Percentiles rank a stretch among this genome's conserved stretches.
phyloP scores from a whole-genome alignment of 352 stramenopile species.

The Globisporangium cystogenes region DNA sequence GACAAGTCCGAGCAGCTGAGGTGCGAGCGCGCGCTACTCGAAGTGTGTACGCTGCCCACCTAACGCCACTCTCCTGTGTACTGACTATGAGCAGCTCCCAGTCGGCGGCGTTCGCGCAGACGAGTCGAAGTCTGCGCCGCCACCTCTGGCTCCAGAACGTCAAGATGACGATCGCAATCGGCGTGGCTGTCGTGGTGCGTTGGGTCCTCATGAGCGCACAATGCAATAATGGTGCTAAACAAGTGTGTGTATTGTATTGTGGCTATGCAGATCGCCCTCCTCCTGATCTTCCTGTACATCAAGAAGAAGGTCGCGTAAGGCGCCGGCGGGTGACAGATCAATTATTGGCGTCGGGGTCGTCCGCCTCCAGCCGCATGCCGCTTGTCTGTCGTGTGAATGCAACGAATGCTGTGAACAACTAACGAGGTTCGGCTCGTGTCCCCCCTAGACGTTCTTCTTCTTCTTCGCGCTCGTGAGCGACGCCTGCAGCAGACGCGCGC shows the following conservation, averaged over 20 bases:
- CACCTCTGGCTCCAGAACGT: constrained; percentile 86
- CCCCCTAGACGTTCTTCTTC: neutral
- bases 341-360: constrained; percentile 9
- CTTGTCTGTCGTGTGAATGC: neutral
- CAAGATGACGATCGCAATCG: constrained; percentile 84
- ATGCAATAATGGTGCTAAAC: neutral
- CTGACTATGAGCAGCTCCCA: constrained; percentile 39
- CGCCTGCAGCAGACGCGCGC: constrained; percentile 16
- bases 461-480: neutral
- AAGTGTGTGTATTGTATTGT: constrained; percentile 1
- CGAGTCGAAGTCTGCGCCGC: constrained; percentile 71
- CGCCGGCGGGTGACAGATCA: constrained; percentile 1
- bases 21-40: too few relatives aligned
- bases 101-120: constrained; percentile 76
- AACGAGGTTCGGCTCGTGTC: neutral
- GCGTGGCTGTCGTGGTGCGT: constrained; percentile 58
- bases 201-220: neutral
- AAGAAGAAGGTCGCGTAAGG: constrained; percentile 43
- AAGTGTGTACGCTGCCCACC: neutral
- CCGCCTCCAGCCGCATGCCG: neutral
- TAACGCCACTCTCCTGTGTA: neutral
- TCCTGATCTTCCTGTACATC: constrained; percentile 50
- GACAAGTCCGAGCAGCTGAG: constrained; percentile 87
- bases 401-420: constrained; percentile 16
- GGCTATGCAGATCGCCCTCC: constrained; percentile 28